Evolutionary conservation across 768 basidiomycete species (phyloP), one percentile per base, ranked within the genome.

Genomic region (Suillus discolor): DNA sequence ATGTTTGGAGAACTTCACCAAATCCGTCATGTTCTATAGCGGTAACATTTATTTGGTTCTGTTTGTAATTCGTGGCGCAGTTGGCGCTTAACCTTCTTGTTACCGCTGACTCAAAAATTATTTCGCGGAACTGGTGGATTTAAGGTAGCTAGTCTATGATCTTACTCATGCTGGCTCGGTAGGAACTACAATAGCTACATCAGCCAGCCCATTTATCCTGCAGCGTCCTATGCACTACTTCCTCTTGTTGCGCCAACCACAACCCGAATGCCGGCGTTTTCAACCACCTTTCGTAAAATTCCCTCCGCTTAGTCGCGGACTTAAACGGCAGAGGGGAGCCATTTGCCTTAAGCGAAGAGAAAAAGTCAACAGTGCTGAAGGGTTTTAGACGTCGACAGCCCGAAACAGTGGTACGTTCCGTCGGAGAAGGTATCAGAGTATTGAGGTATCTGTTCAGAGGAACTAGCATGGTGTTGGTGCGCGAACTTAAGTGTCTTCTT

Each of bases 401-500:
- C 44, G 74, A 65, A 16, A 70, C 69, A 2, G 68, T 64, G 57
- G 74, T 70, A 18, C 79, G 71, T 39, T 84, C 87, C 9, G 81
- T 77, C 7, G 87, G 89, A 23, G 87, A 84, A 65, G 93, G 93
- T 75, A 96, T 93, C 57, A 96, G 84, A 1, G 90, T 90, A 66
- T 92, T 91, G 49, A 98, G 88, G 80, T 98, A 98, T 69, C 96
- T 87, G 70, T 96, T 90, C 6, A 99, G 84, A 0, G 97, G 97
- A 3, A 93, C 89, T 25, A 98, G 85, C 67, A 99, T 83, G 62
- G 90, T 90, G 23, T 90, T 92, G 1, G 97, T 94, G 54, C 96
- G 85, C 47, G 91, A 86, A 62, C 88, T 88, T 74, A 99, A 94
- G 73, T 98, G 94, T 55, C 87, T 82, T 28, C 93, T 88, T 15